Conservation (phyloP, 176 grass and related monocot species). For the Miscanthus lutarioriparius region DNA sequence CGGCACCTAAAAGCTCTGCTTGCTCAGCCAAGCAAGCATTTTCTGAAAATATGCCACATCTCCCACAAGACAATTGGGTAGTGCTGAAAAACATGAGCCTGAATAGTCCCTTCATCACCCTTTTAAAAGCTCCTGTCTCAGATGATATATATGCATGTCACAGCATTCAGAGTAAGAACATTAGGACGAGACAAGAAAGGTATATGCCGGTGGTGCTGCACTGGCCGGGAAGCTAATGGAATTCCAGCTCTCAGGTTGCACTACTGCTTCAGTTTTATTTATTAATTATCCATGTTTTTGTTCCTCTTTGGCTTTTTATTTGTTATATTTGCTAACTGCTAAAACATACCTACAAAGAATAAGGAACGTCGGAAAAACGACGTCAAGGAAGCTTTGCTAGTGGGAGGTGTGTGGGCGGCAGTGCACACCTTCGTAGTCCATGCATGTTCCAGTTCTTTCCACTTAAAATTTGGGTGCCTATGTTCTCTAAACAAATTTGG, state of each 20-base stretch:
- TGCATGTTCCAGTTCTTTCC: background rate
- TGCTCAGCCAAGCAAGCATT: background rate
- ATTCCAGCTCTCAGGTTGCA: conserved; percentile 25
- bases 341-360: no score
- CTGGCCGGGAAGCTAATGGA: background rate
- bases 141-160: background rate
- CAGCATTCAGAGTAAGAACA: background rate
- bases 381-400: background rate
- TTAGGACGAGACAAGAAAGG: background rate
- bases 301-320: no score
- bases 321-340: background rate
- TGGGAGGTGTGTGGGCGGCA: background rate
- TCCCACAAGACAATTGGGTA: background rate
- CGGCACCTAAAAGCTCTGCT: conserved; percentile 2
- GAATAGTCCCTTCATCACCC: background rate
- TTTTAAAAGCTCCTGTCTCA: background rate
- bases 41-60: background rate
- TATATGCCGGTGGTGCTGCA: background rate
- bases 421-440: background rate
- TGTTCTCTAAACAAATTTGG: background rate
- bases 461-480: background rate
- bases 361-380: no score
- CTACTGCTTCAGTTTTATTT: background rate
- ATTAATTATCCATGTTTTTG: no score
- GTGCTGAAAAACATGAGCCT: background rate